Percentiles rank a stretch among this genome's conserved stretches.
These are phyloP conservation scores for Diaporthe longicolla DNA, from an alignment of 2,329 filamentous ascomycete species.

Conservation along the genomic window DNA sequence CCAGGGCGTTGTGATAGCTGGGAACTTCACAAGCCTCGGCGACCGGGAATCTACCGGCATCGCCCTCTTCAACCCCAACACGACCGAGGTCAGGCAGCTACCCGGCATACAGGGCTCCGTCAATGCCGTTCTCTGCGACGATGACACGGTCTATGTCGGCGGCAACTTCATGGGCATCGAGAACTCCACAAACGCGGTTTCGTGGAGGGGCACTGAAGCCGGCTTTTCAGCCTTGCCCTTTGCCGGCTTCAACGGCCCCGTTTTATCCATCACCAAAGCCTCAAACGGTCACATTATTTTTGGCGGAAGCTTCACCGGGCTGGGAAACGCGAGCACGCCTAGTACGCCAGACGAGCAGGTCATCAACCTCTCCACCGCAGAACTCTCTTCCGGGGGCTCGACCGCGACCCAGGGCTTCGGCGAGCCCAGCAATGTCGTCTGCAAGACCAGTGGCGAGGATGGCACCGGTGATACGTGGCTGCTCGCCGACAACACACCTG, in stretches of 20 bases:
- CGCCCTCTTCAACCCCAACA: slow-evolving; percentile 84
- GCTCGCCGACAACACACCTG: slow-evolving; percentile 79
- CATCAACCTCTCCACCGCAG: slow-evolving; percentile 86
- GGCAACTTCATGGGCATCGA: slow-evolving; percentile 85
- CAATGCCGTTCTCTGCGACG: slow-evolving; percentile 85
- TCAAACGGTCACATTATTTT: slow-evolving; percentile 90
- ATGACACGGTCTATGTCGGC: slow-evolving; percentile 86
- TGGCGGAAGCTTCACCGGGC: slow-evolving; percentile 88
- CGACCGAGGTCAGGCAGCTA: slow-evolving; percentile 78
- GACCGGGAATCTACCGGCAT: slow-evolving; percentile 82
- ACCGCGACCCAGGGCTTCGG: slow-evolving; percentile 74
- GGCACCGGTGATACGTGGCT: slow-evolving; percentile 87
- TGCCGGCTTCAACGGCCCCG: slow-evolving; percentile 93
- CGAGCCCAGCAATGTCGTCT: slow-evolving; percentile 86
- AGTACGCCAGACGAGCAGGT: slow-evolving; percentile 80
- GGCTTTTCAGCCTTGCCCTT: slow-evolving; percentile 89
- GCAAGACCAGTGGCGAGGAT: slow-evolving; percentile 77
- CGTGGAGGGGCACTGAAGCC: slow-evolving; percentile 80
- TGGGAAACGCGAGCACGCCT: slow-evolving; percentile 83
- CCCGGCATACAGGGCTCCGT: slow-evolving; percentile 88
- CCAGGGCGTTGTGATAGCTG: slow-evolving; percentile 85
- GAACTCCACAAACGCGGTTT: slow-evolving; percentile 86
- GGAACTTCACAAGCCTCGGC: slow-evolving; percentile 94
- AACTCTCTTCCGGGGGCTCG: slow-evolving; percentile 77
- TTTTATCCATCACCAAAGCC: slow-evolving; percentile 85